Base-by-base conservation (phyloP, 257 asterid species). In the Fraxinus americana region DNA sequence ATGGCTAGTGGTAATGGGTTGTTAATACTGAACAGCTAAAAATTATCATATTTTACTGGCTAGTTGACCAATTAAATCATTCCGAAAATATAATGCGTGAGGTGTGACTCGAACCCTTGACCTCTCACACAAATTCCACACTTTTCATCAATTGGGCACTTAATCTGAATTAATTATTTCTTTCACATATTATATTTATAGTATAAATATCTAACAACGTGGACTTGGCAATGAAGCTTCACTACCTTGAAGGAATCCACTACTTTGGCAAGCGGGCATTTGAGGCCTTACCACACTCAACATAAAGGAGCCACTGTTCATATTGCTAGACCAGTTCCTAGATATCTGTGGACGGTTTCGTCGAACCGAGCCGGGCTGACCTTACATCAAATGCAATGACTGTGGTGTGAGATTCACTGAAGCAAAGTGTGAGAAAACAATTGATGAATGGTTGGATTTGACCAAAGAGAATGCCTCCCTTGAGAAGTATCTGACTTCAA, bases 151-250 rank as follows among this genome's bases (percentile, higher is more conserved):
- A 29, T 29, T 29, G 30, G 30, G 30, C 2, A 29, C 30, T 29
- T 29, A 25, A 25, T 25, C 27, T 25, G 27, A 25, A 25, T 25
- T 25, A 25, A 25, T 25, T 25, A 25, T 25, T 25, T 25, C 27
- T 25, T 25, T 25, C 27, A 25, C 27, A 25, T 25, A 25, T 25
- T 25, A 25, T 25, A 25, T 25, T 25, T 25, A 25, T 25, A 25
- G 27, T 25, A 25, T 25, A 25, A 25, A 25, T 25, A 25, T 25
- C 27, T 25, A 25, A 25, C 27, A 25, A 80, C 84, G 35, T 87
- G 75, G 97, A 91, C 85, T 74, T 95, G 66, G 97, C 98, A 50
- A 90, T 88, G 97, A 95, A 95, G 82, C 88, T 95, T 23, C 99
- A 95, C 83, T 95, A 95, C 83, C 65, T 93, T 0, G 83, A 87